Evolutionary conservation across 2,329 filamentous ascomycete species (phyloP).

Genomic region (Ampelomyces quisqualis): DNA sequence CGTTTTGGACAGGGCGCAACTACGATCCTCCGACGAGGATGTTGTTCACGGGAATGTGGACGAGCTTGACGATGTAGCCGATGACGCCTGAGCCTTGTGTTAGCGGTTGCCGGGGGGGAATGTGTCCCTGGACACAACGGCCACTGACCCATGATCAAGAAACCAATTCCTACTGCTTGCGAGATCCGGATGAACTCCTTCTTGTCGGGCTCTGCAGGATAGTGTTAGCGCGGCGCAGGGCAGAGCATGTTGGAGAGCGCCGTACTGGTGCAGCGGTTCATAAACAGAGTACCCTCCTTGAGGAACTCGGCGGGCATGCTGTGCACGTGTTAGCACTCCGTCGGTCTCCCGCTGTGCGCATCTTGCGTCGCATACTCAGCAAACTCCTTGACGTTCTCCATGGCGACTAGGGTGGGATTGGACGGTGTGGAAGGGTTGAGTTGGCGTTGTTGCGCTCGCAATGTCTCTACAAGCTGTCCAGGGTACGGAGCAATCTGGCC

Average conservation of each 20-base stretch:
- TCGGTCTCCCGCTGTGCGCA: not conserved
- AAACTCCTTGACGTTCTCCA: slow-evolving; percentile 69
- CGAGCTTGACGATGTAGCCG: slow-evolving; percentile 55
- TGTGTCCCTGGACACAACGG: not conserved
- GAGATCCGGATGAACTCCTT: slow-evolving; percentile 49
- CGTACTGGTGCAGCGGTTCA: slow-evolving; percentile 52
- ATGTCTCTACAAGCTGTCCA: slow-evolving; percentile 20
- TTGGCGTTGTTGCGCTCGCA: slow-evolving; percentile 12
- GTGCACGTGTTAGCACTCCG: slow-evolving; percentile 27
- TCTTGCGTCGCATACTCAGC: slow-evolving; percentile 53
- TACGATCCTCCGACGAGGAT: slow-evolving; percentile 52
- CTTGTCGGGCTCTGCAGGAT: slow-evolving; percentile 46
- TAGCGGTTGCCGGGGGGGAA: not conserved
- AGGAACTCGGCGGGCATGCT: slow-evolving; percentile 46
- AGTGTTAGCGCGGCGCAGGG: slow-evolving; percentile 24
- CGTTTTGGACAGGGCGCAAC: slow-evolving; percentile 5
- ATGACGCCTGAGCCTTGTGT: slow-evolving; percentile 43
- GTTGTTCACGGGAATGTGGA: slow-evolving; percentile 58
- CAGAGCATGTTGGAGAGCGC: not conserved
- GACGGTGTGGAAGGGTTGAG: slow-evolving; percentile 3
- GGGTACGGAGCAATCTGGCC: slow-evolving; percentile 29
- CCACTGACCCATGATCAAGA: slow-evolving; percentile 51
- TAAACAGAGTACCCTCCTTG: slow-evolving; percentile 52
- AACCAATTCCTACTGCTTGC: slow-evolving; percentile 55
- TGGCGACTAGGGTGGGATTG: slow-evolving; percentile 48